Conservation (phyloP, 495 filamentous ascomycete genomes). For the Penicillium pulvis region DNA sequence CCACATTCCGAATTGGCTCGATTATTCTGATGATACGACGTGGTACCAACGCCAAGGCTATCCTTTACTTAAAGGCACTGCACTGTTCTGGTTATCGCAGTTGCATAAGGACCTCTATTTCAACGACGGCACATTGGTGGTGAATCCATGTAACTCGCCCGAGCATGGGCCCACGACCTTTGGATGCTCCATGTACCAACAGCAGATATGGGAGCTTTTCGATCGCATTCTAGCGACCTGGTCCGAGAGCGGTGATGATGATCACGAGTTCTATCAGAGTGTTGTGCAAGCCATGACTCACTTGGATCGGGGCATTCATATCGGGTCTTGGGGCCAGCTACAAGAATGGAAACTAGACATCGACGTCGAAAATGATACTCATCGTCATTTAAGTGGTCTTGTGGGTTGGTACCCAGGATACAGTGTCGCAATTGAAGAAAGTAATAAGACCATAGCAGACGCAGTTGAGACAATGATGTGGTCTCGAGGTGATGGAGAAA, state of each 20-base stretch:
- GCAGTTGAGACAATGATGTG: conserved; percentile 13
- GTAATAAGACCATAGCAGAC: conserved; percentile 13
- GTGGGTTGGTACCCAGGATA: conserved; percentile 57
- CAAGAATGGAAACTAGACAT: conserved; percentile 56
- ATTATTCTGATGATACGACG: conserved; percentile 44
- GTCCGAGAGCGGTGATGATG: conserved; percentile 20
- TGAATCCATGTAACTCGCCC: conserved; percentile 53
- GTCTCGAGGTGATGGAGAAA: conserved; percentile 14
- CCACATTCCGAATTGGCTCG: conserved; percentile 51
- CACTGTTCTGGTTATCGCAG: conserved; percentile 50
- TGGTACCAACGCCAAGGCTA: conserved; percentile 47
- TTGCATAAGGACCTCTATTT: conserved; percentile 46
- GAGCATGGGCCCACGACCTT: conserved; percentile 56
- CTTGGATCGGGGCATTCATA: conserved; percentile 49
- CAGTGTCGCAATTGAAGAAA: conserved; percentile 16
- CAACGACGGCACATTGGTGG: conserved; percentile 53
- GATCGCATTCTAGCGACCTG: conserved; percentile 34
- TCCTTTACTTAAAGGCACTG: conserved; percentile 49
- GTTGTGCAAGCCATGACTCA: conserved; percentile 29
- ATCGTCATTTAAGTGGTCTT: conserved; percentile 57
- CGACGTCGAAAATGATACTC: conserved; percentile 45
- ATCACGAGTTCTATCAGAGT: conserved; percentile 27
- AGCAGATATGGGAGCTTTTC: conserved; percentile 49
- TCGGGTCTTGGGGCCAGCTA: conserved; percentile 50
- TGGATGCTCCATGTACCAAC: conserved; percentile 53